These are phyloP conservation scores for Alternaria sp. DNA, from an alignment of 2,329 filamentous ascomycete genomes.

Conservation along the genomic window DNA sequence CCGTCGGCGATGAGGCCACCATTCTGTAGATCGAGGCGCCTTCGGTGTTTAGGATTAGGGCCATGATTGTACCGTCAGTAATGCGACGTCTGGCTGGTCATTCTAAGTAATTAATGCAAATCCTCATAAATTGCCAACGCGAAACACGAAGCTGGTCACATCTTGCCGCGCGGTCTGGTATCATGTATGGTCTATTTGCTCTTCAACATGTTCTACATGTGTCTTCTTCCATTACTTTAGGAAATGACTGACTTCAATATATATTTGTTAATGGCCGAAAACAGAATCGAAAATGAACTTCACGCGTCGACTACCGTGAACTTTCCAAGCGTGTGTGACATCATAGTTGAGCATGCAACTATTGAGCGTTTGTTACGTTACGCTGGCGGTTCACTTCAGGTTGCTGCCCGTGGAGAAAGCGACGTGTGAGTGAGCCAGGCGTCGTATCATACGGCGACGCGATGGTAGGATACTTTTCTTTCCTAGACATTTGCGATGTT, in stretches of 20 bases:
- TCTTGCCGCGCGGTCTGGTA: too few relatives aligned
- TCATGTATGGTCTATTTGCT: too few relatives aligned
- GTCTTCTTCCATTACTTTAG: too few relatives aligned
- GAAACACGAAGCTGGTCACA: too few relatives aligned
- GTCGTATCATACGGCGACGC: too few relatives aligned
- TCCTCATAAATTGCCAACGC: neutral
- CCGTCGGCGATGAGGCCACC: constrained; percentile 26
- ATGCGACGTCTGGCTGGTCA: neutral
- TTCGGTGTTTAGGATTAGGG: neutral
- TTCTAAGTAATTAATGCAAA: neutral
- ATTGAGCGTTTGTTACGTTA: neutral
- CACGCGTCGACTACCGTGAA: neutral
- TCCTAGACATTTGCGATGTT: neutral
- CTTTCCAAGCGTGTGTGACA: neutral
- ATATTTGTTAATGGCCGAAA: neutral
- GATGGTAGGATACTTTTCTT: too few relatives aligned
- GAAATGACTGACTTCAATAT: neutral
- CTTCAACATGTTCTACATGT: neutral
- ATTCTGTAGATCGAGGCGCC: neutral
- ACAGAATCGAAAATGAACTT: neutral
- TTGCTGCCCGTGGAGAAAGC: too few relatives aligned
- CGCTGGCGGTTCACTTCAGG: too few relatives aligned
- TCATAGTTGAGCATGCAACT: neutral
- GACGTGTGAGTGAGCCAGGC: too few relatives aligned
- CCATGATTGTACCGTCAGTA: neutral